Evolutionary conservation across 805 yeast genomes (phyloP).

Genomic region (Kurtzmaniella fragi): DNA sequence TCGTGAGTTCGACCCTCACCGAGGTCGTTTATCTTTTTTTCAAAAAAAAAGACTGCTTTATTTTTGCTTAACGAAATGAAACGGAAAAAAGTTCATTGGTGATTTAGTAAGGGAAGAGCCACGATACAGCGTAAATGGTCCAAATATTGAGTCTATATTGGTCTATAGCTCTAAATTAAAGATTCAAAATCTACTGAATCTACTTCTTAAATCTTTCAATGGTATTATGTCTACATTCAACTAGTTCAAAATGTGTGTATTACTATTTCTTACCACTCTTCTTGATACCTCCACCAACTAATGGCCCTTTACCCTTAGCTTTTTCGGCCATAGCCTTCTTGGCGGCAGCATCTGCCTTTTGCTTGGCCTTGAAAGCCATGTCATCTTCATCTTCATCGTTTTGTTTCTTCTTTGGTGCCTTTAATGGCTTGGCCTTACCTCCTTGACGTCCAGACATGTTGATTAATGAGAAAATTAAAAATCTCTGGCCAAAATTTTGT

Average conservation of each 20-base stretch:
- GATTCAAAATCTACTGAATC: no score
- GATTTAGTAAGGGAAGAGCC: no score
- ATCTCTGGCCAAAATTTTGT: no score
- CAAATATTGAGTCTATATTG: no score
- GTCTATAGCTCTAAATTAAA: no score
- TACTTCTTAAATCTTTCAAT: no score
- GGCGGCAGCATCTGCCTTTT: slow-evolving; percentile 91
- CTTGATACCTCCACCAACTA: slow-evolving; percentile 93
- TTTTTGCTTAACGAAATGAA: neutral
- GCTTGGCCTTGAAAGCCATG: slow-evolving; percentile 84
- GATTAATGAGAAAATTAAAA: no score
- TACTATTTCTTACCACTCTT: slow-evolving; percentile 51
- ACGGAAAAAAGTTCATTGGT: no score
- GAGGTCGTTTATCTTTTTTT: slow-evolving; percentile 10
- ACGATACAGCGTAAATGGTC: no score
- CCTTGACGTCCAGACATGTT: slow-evolving; percentile 95
- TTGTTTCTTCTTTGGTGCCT: slow-evolving; percentile 77
- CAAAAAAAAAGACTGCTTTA: neutral
- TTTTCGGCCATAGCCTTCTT: slow-evolving; percentile 84
- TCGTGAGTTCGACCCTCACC: slow-evolving; percentile 20
- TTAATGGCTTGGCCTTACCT: slow-evolving; percentile 90
- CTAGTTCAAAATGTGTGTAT: neutral
- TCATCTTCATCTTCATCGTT: slow-evolving; percentile 85
- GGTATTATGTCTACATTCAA: no score
- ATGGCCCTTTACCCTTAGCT: slow-evolving; percentile 87